Base-by-base conservation (phyloP, 2,329 filamentous ascomycete genomes). In the Cladophialophora immunda region DNA sequence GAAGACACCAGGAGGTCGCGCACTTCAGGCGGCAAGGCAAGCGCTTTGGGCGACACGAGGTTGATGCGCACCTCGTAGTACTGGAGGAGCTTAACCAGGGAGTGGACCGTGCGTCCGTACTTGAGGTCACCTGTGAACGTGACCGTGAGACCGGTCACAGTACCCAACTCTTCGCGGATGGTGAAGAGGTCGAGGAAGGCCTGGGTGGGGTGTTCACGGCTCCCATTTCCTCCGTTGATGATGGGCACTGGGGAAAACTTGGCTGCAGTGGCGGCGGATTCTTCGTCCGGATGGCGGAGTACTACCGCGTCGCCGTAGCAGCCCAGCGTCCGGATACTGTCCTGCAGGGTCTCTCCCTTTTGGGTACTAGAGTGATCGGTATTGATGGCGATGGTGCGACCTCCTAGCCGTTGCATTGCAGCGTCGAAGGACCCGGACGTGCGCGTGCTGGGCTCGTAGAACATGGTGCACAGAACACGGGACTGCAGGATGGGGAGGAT, bases 181-280 rank as follows among this genome's bases (percentile, higher is more conserved):
- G 95, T 98, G 84, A 97, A 99, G 65, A 99, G 90, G 76, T 99
- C 95, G 25, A 99, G 85, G 86, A 99, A 95, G 0, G 95, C 95
- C 81, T 99, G 95, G 0, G 95, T 99, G 0, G 95, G 95, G 81
- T 99, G 95, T 83, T 99, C 95, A 74, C 92, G 90, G 81, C 91
- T 93, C 70, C 95, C 95, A 78, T 99, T 99, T 58, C 95, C 95
- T 71, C 93, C 95, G 78, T 99, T 99, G 85, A 99, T 94, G 76
- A 99, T 89, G 1, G 95, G 95, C 0, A 97, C 92, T 17, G 90
- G 89, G 52, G 92, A 93, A 82, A 90, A 97, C 78, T 94, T 94
- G 75, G 91, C 90, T 0, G 94, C 95, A 58, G 91, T 87, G 59
- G 93, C 89, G 29, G 93, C 92, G 68, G 91, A 93, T 71, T 84